phyloP scores from a whole-genome alignment of 2,329 filamentous ascomycete genomes.

The Xylaria multiplex region DNA sequence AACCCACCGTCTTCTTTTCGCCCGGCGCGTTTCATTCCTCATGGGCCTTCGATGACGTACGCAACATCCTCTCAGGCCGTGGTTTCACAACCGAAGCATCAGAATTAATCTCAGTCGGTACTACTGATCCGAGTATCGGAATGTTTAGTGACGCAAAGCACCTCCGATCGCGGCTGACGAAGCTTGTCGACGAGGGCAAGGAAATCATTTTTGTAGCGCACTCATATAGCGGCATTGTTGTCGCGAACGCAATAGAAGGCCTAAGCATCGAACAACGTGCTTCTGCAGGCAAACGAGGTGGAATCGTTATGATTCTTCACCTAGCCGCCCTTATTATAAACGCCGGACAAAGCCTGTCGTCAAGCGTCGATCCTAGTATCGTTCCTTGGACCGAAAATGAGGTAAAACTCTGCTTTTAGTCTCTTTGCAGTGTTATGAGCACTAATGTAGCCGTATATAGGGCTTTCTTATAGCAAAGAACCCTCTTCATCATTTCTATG shows the following conservation, averaged over 20 bases:
- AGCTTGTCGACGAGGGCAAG: constrained; percentile 18
- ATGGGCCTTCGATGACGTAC: constrained; percentile 16
- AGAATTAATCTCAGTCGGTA: constrained; percentile 15
- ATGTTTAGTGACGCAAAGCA: constrained; percentile 20
- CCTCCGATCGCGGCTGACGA: constrained; percentile 4
- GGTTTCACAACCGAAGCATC: constrained; percentile 23
- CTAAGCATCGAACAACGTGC: constrained; percentile 30
- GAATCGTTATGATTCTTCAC: constrained; percentile 31
- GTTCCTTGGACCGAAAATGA: not conserved
- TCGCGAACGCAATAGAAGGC: constrained; percentile 25
- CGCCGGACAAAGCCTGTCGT: constrained; percentile 2
- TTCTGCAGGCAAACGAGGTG: constrained; percentile 32
- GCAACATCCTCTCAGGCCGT: constrained; percentile 17
- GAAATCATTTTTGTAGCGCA: constrained; percentile 34
- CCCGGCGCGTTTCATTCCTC: constrained; percentile 25
- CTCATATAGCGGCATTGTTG: constrained; percentile 32
- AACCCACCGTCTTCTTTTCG: constrained; percentile 20
- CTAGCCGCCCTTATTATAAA: constrained; percentile 23
- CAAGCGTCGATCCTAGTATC: not conserved
- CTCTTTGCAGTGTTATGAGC: not conserved
- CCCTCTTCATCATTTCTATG: constrained; percentile 21
- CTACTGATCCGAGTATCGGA: constrained; percentile 8
- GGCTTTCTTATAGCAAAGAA: constrained; percentile 14
- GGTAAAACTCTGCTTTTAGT: not conserved
- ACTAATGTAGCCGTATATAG: not conserved